phyloP scores from a whole-genome alignment of 805 yeast genomes.

The Metschnikowia peoriensis region DNA sequence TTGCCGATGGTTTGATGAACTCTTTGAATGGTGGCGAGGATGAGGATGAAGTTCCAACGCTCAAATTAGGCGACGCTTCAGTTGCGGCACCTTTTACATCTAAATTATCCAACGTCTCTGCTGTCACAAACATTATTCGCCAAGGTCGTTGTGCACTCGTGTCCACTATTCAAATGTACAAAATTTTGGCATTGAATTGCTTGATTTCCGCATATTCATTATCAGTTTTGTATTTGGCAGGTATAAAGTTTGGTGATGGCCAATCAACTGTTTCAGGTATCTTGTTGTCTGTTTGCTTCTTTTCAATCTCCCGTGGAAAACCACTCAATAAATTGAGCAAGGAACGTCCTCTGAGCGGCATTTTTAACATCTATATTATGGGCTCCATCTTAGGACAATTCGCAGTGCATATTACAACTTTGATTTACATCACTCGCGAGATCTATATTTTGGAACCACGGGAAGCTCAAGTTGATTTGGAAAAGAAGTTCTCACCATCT shows the following conservation, averaged over 20 bases:
- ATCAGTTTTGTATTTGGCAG: constrained; percentile 91
- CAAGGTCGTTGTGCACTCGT: constrained; percentile 98
- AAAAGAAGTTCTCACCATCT: constrained; percentile 84
- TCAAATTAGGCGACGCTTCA: constrained; percentile 96
- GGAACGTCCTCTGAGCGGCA: constrained; percentile 96
- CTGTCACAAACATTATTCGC: constrained; percentile 91
- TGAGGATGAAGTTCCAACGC: constrained; percentile 81
- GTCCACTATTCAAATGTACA: constrained; percentile 98
- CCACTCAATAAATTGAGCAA: constrained; percentile 85
- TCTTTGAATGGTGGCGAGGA: constrained; percentile 55
- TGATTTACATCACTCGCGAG: constrained; percentile 79
- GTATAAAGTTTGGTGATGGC: constrained; percentile 96
- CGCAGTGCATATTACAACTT: constrained; percentile 82
- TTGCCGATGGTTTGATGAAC: constrained; percentile 65
- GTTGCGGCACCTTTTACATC: constrained; percentile 99
- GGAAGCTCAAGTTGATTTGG: constrained; percentile 85
- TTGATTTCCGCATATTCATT: constrained; percentile 94
- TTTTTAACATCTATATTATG: constrained; percentile 93
- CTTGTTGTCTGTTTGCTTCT: constrained; percentile 87
- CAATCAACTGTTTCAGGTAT: constrained; percentile 98
- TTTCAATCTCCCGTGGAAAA: constrained; percentile 90
- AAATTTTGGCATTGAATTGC: constrained; percentile 94
- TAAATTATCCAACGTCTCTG: constrained; percentile 83
- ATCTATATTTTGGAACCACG: constrained; percentile 90
- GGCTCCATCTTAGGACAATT: constrained; percentile 97